These are phyloP conservation scores for Rheum nobile DNA, from an alignment of 148 eudicot genomes.

Conservation along the genomic window DNA sequence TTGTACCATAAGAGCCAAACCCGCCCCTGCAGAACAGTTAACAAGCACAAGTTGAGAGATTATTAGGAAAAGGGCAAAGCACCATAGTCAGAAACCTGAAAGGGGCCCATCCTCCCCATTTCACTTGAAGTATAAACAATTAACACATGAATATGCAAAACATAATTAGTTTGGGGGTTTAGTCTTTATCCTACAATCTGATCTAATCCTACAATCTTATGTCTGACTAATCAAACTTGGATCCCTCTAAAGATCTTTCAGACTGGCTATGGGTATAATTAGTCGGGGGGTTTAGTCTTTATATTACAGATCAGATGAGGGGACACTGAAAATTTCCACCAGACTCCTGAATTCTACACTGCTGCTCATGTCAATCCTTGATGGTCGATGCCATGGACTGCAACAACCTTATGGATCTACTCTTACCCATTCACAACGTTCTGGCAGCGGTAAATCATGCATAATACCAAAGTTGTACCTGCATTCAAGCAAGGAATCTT, in stretches of 20 bases:
- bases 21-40: neutral
- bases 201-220: conserved; percentile 4
- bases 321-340: neutral
- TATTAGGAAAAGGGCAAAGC: neutral
- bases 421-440: conserved; percentile 76
- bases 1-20: neutral
- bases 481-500: conserved; percentile 12
- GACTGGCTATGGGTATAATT: conserved; percentile 9
- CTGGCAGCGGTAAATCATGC: conserved; percentile 67
- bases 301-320: conserved; percentile 8
- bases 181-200: conserved; percentile 8
- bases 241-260: neutral
- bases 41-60: neutral
- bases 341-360: neutral
- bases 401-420: conserved; percentile 26
- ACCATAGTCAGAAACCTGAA: neutral
- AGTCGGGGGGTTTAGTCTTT: conserved; percentile 6
- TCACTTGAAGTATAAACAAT: neutral
- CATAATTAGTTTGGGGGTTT: too few relatives aligned
- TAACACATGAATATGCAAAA: conserved; percentile 1
- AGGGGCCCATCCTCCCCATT: neutral
- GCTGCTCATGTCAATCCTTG: conserved; percentile 3
- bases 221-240: conserved; percentile 4
- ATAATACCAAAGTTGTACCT: conserved; percentile 80
- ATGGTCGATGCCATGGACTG: neutral